Evolutionary conservation across 176 grass and related monocot species (phyloP), one percentile per base, ranked within the genome.

Genomic region (Aegilops longissima): DNA sequence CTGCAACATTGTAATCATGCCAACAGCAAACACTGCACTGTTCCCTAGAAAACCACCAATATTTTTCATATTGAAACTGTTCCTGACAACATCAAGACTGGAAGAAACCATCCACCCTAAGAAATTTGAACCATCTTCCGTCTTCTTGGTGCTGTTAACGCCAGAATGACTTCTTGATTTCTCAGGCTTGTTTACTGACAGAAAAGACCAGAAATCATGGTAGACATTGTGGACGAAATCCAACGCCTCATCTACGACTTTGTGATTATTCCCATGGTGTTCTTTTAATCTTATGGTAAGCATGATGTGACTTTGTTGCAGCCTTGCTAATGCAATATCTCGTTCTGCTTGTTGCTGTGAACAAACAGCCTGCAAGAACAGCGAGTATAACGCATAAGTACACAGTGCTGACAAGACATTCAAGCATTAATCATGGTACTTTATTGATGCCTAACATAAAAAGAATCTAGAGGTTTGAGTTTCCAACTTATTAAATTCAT

Each of bases 251-350:
- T 96, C 84, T 66, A 98, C 88, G 72, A 94, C 90, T 82, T 80
- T 33, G 25, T 81, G 85, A 66, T 96, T 94, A 39, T 82, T 87
- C 23, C 96, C 90, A 66, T 86, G 87, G 71, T 98, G 93, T 29
- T 96, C 92, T 66, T 91, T 91, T 73, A 98, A 83, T 83, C 90
- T 89, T 88, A 90, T 93, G 2, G 92, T 87, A 79, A 98, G 93
- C 86, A 98, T 82, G 56, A 92, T 84, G 61, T 92, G 92, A 66
- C 96, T 98, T 67, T 98, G 96, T 82, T 98, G 92, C 83, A 96
- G 70, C 54, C 94, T 90, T 87, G 90, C 79, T 35, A 96, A 78
- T 17, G 90, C 94, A 72, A 80, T 76, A 86, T 92, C 94, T 86
- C 85, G 80, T 70, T 94, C 93, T 17, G 88, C 87, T 80, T 86